A percentile compares a stretch with the other conserved stretches of the same genome.
Evolutionary conservation across 2,329 filamentous ascomycete genomes (phyloP).

Genomic region (Cladorrhinum sp.): DNA sequence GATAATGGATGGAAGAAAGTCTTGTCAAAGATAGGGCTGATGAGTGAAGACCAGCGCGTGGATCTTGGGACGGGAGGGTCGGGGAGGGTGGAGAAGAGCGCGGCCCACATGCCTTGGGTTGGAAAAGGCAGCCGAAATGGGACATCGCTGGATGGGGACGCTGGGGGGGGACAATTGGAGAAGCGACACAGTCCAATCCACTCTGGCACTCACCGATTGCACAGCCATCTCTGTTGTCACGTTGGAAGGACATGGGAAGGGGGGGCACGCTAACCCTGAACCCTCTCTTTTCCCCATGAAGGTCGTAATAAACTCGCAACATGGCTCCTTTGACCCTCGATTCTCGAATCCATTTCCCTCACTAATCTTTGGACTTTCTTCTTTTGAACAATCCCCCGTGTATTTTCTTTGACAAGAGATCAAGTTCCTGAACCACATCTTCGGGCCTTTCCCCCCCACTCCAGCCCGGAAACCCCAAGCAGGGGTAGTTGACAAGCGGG

Average conservation of each 20-base stretch:
- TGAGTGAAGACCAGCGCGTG: neutral
- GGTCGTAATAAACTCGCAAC: neutral
- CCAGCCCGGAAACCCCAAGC: neutral
- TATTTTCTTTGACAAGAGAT: neutral
- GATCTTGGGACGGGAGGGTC: neutral
- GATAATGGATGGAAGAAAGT: no score
- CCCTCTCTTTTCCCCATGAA: neutral
- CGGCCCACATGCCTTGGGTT: neutral
- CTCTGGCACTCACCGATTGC: neutral
- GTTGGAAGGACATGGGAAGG: neutral
- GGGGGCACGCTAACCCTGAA: neutral
- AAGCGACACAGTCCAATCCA: neutral
- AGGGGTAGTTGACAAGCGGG: neutral
- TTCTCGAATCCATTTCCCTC: neutral
- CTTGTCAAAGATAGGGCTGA: neutral
- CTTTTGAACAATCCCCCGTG: neutral
- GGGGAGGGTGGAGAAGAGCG: neutral
- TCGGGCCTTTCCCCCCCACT: neutral
- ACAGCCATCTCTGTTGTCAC: neutral
- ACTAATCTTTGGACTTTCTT: neutral
- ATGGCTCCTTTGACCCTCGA: neutral
- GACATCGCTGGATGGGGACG: neutral
- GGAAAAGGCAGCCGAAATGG: neutral
- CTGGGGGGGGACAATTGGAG: neutral
- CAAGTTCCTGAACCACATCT: neutral